phyloP scores from a whole-genome alignment of 1,284 basidiomycete species.

The Austroboletus novae-zelandiae region DNA sequence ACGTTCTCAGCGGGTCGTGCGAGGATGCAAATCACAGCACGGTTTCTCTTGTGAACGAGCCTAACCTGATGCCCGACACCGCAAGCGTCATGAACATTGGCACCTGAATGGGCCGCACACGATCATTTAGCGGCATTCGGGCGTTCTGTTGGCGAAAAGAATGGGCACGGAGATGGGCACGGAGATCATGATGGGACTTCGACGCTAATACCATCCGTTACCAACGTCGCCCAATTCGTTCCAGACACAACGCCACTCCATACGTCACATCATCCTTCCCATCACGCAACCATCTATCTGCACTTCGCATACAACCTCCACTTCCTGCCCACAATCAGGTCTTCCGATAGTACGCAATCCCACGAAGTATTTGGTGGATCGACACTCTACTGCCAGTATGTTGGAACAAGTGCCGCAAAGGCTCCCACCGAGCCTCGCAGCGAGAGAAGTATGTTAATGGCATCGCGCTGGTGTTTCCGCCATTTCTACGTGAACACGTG shows the following conservation, averaged over 20 bases:
- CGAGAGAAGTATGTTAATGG: slow-evolving; percentile 4
- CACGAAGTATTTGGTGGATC: slow-evolving; percentile 45
- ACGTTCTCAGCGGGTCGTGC: slow-evolving; percentile 22
- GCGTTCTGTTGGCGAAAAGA: slow-evolving; percentile 1
- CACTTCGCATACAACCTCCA: slow-evolving; percentile 35
- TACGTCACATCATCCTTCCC: slow-evolving; percentile 17
- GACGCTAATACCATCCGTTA: slow-evolving; percentile 15
- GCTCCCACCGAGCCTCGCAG: background rate
- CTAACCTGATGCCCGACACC: slow-evolving; percentile 56
- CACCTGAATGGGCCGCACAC: slow-evolving; percentile 16
- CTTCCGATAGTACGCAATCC: slow-evolving; percentile 32
- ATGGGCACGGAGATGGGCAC: slow-evolving; percentile 8
- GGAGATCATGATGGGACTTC: slow-evolving; percentile 16
- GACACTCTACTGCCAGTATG: slow-evolving; percentile 36
- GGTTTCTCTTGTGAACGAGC: slow-evolving; percentile 23
- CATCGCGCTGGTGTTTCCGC: slow-evolving; percentile 25
- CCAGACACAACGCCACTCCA: slow-evolving; percentile 14
- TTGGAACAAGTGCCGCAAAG: slow-evolving; percentile 28
- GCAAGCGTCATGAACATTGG: slow-evolving; percentile 23
- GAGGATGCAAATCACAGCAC: slow-evolving; percentile 28
- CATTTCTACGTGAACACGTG: slow-evolving; percentile 23
- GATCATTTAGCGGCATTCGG: slow-evolving; percentile 7
- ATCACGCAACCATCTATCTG: slow-evolving; percentile 28
- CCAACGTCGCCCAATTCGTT: slow-evolving; percentile 11
- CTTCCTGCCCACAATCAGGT: slow-evolving; percentile 38